These are phyloP conservation scores for Hypericum perforatum DNA, from an alignment of 345 rosid species.

Conservation along the genomic window DNA sequence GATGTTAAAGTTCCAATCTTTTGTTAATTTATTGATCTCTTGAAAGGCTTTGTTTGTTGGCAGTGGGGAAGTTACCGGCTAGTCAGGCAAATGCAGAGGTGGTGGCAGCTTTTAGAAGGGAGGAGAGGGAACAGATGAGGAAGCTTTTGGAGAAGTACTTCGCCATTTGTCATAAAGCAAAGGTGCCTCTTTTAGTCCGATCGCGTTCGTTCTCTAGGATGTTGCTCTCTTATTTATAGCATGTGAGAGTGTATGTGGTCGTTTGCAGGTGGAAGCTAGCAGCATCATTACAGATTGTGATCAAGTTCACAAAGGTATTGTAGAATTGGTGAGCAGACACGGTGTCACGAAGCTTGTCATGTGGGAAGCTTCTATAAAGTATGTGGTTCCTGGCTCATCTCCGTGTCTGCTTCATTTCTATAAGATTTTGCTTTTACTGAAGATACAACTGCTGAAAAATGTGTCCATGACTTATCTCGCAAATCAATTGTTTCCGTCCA, in stretches of 20 bases:
- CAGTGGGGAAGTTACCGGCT: conserved; percentile 68
- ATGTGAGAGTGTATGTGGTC: not conserved
- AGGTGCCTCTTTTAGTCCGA: conserved; percentile 23
- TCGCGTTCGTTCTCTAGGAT: not conserved
- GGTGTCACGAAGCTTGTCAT: conserved; percentile 52
- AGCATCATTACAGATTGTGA: conserved; percentile 34
- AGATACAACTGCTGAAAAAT: too few species aligned
- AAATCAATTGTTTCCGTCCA: conserved; percentile 13
- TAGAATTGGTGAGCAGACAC: conserved; percentile 37
- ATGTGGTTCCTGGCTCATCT: conserved; percentile 14
- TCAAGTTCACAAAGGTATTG: conserved; percentile 43
- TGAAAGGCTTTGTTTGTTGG: conserved; percentile 1
- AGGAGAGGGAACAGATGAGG: conserved; percentile 35
- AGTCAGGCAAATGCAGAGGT: conserved; percentile 44
- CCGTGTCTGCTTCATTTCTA: not conserved
- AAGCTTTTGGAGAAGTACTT: conserved; percentile 38
- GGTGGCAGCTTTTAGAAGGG: conserved; percentile 35
- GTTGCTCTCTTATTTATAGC: too few species aligned
- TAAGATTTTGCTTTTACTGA: not conserved
- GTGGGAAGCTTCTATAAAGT: conserved; percentile 47
- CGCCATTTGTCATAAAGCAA: conserved; percentile 25
- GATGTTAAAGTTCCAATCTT: not conserved
- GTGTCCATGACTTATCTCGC: not conserved
- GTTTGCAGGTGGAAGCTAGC: conserved; percentile 41
- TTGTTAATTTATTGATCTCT: conserved; percentile 3